Evolutionary conservation across 176 grass and related monocot genomes (phyloP), one percentile per base, ranked within the genome.

Genomic region (Musa schizocarpa): DNA sequence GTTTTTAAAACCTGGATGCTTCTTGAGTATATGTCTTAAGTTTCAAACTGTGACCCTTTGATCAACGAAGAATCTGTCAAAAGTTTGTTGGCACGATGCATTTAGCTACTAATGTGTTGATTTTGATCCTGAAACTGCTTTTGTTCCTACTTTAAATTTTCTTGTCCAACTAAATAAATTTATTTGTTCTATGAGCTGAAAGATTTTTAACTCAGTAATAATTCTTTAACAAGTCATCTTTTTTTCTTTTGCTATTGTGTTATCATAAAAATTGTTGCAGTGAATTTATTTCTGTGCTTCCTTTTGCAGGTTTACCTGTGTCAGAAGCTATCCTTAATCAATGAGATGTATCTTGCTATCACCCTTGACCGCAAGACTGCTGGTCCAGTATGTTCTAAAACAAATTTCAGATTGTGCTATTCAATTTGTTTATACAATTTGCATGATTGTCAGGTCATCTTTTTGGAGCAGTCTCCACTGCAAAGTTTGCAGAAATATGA

Each of bases 291-390:
- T 27, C 23, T 72, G 83, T 63, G 65, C 76, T 65, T 72, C 8
- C 8, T 77, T 86, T 71, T 73, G 52, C 88, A 99, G 96, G 90
- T 95, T 21, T 99, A 99, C 79, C 85, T 98, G 67, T 98, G 94
- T 71, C 84, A 98, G 83, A 98, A 98, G 77, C 70, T 98, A 71
- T 91, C 88, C 70, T 88, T 99, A 79, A 87, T 93, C 73, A 99
- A 99, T 71, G 96, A 98, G 84, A 99, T 99, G 96, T 99, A 99
- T 79, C 94, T 99, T 78, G 90, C 96, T 56, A 99, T 99, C 73
- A 99, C 90, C 67, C 96, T 99, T 77, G 96, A 99, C 74, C 88
- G 91, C 75, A 89, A 78, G 11, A 83, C 86, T 84, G 86, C 96
- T 83, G 91, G 96, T 74, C 91, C 96, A 52, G 96, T 99, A 95